A percentile compares a stretch with the other conserved stretches of the same genome.
Conservation (phyloP, 2,329 filamentous ascomycete species). For the Periconia sp. region DNA sequence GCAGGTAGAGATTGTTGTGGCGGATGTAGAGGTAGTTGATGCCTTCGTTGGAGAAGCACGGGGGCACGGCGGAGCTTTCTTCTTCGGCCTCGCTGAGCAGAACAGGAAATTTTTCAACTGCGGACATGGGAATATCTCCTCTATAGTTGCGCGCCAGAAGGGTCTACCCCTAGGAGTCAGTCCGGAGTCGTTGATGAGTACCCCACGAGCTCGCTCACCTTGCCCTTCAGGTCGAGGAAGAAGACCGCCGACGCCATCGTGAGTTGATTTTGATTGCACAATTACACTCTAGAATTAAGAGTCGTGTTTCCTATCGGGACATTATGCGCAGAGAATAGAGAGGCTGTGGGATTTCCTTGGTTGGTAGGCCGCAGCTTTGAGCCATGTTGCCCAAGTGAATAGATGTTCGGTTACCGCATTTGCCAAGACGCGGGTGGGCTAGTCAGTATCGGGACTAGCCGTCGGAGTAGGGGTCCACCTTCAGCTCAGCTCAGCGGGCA, state of each 20-base stretch:
- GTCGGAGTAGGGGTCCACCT: background rate
- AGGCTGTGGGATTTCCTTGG: constrained; percentile 6
- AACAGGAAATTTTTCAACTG: constrained; percentile 95
- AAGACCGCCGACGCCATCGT: constrained; percentile 96
- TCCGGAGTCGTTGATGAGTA: constrained; percentile 19
- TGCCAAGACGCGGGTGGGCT: constrained; percentile 9
- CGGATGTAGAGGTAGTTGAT: constrained; percentile 99
- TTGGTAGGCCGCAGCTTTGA: constrained; percentile 1
- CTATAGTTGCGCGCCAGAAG: constrained; percentile 97
- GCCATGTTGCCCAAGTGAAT: constrained; percentile 6
- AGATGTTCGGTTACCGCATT: constrained; percentile 6
- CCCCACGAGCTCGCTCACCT: constrained; percentile 63
- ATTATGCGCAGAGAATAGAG: constrained; percentile 17
- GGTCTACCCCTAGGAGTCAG: constrained; percentile 62
- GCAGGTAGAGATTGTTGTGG: constrained; percentile 98
- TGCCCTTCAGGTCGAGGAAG: constrained; percentile 99
- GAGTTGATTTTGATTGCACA: constrained; percentile 4
- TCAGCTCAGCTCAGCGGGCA: too few relatives aligned
- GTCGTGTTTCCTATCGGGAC: constrained; percentile 14
- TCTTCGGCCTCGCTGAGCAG: constrained; percentile 98
- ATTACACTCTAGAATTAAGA: background rate
- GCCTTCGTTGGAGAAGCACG: constrained; percentile 97
- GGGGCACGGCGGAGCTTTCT: constrained; percentile 94
- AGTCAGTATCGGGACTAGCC: constrained; percentile 1
- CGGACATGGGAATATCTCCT: constrained; percentile 98